Evolutionary conservation across 768 basidiomycete species (phyloP), one percentile per base, ranked within the genome.

Genomic region (Cyclocybe cylindracea): DNA sequence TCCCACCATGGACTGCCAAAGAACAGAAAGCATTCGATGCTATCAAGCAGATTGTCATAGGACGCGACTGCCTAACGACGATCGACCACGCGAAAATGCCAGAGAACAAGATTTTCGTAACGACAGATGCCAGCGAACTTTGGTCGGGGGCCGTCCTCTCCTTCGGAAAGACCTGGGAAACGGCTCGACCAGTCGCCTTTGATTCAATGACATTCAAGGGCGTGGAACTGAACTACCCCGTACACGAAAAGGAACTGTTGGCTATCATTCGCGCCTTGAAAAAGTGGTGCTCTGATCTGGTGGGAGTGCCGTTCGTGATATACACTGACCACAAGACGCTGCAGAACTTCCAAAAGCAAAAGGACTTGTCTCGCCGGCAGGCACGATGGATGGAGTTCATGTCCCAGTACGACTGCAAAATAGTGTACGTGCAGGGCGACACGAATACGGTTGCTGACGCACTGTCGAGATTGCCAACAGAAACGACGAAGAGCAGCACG

Each of bases 241-340:
- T 65, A 0, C 72, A 76, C 41, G 66, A 77, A 52, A 67, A 70
- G 48, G 74, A 77, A 51, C 53, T 76, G 0, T 51, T 75, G 0
- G 71, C 73, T 0, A 71, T 78, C 8, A 56, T 77, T 0, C 54
- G 64, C 4, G 67, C 69, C 0, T 55, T 69, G 0, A 53, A 63
- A 33, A 59, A 61, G 18, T 74, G 65, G 63, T 24, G 61, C 0
- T 44, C n/a, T 0, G 44, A 55, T 35, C 43, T 64, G 0, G 31
- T 65, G 0, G 62, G 69, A 1, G 19, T 37, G 2, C 16, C 34
- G 1, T 59, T 66, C 59, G 4, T 40, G 0, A 58, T 77, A 6
- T 69, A 52, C 40, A 74, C 73, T 0, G 73, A 76, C 44, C 73
- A 76, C 51, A 37, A 57, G 0, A 69, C 72, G 0, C 60, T 74